These are phyloP conservation scores for Simmondsia chinensis DNA, from an alignment of 148 eudicot genomes.

Conservation along the genomic window DNA sequence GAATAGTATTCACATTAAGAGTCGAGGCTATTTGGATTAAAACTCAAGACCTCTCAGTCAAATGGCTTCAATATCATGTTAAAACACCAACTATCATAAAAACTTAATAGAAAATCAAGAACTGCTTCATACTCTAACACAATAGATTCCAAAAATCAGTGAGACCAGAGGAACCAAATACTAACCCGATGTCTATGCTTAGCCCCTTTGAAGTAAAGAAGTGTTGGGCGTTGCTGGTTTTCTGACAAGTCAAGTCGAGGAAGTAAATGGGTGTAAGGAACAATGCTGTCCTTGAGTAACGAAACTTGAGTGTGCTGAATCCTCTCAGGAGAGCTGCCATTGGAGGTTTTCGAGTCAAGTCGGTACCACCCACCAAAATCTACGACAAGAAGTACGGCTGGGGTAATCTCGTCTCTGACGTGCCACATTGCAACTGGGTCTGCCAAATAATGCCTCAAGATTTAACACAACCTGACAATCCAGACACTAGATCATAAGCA, in stretches of 20 bases:
- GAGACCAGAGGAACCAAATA: conserved; percentile 4
- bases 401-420: conserved; percentile 75
- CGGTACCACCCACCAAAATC: conserved; percentile 97
- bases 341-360: conserved; percentile 66
- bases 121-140: too few relatives aligned
- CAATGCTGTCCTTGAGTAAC: conserved; percentile 84
- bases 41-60: too few relatives aligned
- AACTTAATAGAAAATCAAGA: too few relatives aligned
- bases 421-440: conserved; percentile 99
- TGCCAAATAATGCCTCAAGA: conserved; percentile 99
- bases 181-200: conserved; percentile 91
- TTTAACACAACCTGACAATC: conserved; percentile 89
- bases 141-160: too few relatives aligned
- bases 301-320: conserved; percentile 92
- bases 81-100: too few relatives aligned
- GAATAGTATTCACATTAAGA: too few relatives aligned
- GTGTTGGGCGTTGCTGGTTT: conserved; percentile 50
- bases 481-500: conserved; percentile 71
- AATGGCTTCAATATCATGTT: too few relatives aligned
- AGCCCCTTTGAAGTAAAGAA: conserved; percentile 97
- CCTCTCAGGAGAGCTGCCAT: conserved; percentile 46
- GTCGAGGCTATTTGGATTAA: too few relatives aligned
- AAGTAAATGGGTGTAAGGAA: conserved; percentile 73
- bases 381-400: conserved; percentile 87
- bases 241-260: conserved; percentile 57